phyloP scores from a whole-genome alignment of 495 filamentous ascomycete species.

The Penicillium robsamsonii region DNA sequence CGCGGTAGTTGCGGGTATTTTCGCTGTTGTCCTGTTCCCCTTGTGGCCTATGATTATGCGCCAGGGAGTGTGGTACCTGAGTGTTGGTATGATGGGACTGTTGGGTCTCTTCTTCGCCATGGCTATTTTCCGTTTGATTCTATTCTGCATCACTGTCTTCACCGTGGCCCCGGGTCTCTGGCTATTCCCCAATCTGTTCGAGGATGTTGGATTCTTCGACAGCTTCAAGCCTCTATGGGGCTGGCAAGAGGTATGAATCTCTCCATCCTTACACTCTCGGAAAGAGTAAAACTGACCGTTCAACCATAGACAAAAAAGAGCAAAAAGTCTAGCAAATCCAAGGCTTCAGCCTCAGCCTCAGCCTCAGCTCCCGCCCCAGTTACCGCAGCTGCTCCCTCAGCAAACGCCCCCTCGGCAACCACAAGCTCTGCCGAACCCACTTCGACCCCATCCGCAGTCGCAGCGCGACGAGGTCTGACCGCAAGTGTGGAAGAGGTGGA shows the following conservation, averaged over 20 bases:
- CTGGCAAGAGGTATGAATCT: slow-evolving; percentile 82
- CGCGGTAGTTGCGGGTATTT: slow-evolving; percentile 75
- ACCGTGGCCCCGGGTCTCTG: slow-evolving; percentile 82
- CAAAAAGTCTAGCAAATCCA: slow-evolving; percentile 67
- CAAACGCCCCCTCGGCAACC: slow-evolving; percentile 50
- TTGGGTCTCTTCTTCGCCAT: slow-evolving; percentile 96
- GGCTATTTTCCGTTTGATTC: slow-evolving; percentile 90
- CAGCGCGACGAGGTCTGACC: slow-evolving; percentile 52
- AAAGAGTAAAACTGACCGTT: neutral
- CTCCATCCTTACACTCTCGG: neutral
- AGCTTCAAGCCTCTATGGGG: slow-evolving; percentile 96
- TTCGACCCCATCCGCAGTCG: slow-evolving; percentile 38
- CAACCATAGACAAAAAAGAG: slow-evolving; percentile 42
- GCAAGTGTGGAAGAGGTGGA: slow-evolving; percentile 66
- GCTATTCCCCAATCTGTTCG: slow-evolving; percentile 97
- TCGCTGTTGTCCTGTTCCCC: slow-evolving; percentile 90
- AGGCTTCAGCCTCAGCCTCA: slow-evolving; percentile 39
- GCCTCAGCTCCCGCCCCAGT: slow-evolving; percentile 23
- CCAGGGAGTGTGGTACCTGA: slow-evolving; percentile 95
- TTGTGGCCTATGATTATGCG: slow-evolving; percentile 91
- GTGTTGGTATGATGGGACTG: slow-evolving; percentile 88
- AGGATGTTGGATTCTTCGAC: slow-evolving; percentile 97
- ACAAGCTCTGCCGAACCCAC: slow-evolving; percentile 57
- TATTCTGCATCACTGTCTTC: slow-evolving; percentile 94
- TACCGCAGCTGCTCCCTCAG: slow-evolving; percentile 46